phyloP scores from a whole-genome alignment of 2,329 filamentous ascomycete species.

The Alternaria gaisen region DNA sequence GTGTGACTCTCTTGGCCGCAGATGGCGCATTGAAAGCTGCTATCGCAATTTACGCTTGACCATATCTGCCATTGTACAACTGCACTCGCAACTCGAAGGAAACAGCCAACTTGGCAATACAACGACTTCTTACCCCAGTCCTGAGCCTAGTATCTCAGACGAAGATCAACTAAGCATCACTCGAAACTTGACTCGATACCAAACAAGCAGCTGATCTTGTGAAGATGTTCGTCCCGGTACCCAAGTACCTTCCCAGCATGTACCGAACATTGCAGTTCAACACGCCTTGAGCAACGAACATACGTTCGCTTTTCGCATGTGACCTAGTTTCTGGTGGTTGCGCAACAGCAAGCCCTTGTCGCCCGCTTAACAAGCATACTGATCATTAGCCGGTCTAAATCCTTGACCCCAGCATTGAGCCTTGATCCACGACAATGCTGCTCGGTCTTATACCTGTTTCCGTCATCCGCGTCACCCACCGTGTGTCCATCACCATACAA shows the following conservation, averaged over 20 bases:
- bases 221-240: neutral
- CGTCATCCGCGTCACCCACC: slow-evolving; percentile 1
- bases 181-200: neutral
- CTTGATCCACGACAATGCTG: slow-evolving; percentile 1
- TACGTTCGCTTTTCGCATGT: slow-evolving; percentile 1
- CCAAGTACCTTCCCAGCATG: neutral
- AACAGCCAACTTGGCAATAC: slow-evolving; percentile 1
- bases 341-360: neutral
- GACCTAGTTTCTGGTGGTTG: neutral
- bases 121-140: neutral
- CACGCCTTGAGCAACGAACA: neutral
- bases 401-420: slow-evolving; percentile 7
- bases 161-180: neutral
- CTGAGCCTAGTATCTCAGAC: neutral
- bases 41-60: slow-evolving; percentile 1
- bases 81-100: neutral
- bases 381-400: slow-evolving; percentile 17
- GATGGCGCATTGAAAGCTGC: neutral
- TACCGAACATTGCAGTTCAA: neutral
- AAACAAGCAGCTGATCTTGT: neutral
- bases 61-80: neutral
- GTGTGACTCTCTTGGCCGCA: neutral
- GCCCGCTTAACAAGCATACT: neutral
- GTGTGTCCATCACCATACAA: slow-evolving; percentile 17
- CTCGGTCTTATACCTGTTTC: slow-evolving; percentile 15